Conservation (phyloP, 129 eudicot genomes). For the Heracleum sosnowskyi region DNA sequence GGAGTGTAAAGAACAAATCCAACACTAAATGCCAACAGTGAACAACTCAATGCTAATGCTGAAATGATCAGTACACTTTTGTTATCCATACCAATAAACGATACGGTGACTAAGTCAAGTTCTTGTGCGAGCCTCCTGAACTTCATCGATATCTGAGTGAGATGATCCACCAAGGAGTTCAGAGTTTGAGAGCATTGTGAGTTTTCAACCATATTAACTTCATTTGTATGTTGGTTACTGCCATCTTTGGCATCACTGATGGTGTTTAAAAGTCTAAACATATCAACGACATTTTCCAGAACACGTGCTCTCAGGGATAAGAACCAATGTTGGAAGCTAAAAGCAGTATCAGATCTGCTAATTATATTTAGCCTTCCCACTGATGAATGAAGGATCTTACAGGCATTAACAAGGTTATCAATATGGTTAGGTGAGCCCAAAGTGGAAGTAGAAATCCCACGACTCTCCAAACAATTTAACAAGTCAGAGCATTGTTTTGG, state of each 20-base stretch:
- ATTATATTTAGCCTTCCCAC: conserved; percentile 34
- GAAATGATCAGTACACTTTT: conserved; percentile 42
- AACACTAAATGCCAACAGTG: conserved; percentile 63
- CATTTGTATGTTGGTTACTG: conserved; percentile 12
- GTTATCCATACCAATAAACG: conserved; percentile 48
- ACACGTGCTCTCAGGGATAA: conserved; percentile 44
- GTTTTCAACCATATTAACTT: conserved; percentile 8
- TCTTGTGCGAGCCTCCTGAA: conserved; percentile 46
- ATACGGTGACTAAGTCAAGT: conserved; percentile 53
- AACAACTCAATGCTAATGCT: conserved; percentile 62
- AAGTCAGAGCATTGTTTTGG: conserved; percentile 26
- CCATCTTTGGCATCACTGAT: conserved; percentile 1
- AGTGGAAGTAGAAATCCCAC: conserved; percentile 16
- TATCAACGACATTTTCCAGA: conserved; percentile 38
- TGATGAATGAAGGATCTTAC: conserved; percentile 39
- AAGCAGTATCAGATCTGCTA: conserved; percentile 16
- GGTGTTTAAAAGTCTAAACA: conserved; percentile 33
- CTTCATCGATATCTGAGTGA: conserved; percentile 32
- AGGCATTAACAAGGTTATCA: conserved; percentile 36
- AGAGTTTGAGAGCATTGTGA: conserved; percentile 4
- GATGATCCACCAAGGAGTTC: conserved; percentile 26
- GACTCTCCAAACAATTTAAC: conserved; percentile 11
- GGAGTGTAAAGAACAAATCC: conserved; percentile 43
- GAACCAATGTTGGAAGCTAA: conserved; percentile 64
- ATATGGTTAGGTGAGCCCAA: conserved; percentile 17